Evolutionary conservation across 352 stramenopile genomes (phyloP), one percentile per base, ranked within the genome.

Genomic region (Phytophthora vignae): DNA sequence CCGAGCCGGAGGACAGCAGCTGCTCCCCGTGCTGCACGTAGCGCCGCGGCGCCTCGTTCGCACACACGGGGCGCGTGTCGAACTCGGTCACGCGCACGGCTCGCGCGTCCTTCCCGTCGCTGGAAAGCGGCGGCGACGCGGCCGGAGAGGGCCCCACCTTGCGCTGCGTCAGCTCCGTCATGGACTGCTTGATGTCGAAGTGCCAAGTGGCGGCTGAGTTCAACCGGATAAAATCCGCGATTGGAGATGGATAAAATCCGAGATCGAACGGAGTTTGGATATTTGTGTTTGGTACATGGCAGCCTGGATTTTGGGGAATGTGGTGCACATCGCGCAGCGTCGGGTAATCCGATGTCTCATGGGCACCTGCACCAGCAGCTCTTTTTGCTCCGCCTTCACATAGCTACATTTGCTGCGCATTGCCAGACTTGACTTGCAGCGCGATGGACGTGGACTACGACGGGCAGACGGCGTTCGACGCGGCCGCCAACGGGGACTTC

Each of bases 401-500:
- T 33, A 33, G 29, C 29, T 33, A 33, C 29, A 33, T 33, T 33
- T 33, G 33, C 33, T 40, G 33, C 33, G 33, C 33, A 40, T 40
- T 40, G 33, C 33, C 3, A 2, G 27, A 31, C 27, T 40, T 11
- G 33, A 40, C 36, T 42, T 42, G 36, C 36, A 21, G 38, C 53
- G 50, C 50, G 8, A 91, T 91, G 85, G 74, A 87, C 56, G 80
- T 93, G 55, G 53, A 83, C 60, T 95, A 91, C 78, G 79, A 91
- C 60, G 86, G 84, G 3, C 86, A 92, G 75, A 89, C 90, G 55
- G 87, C 81, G 31, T 93, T 93, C 68, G 78, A 76, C n/a, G 88
- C 88, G 5, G 83, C 84, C 12, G 83, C 85, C 21, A 94, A 94
- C 69, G 88, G 88, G 27, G 87, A 96, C 69, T 96, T 96, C 60